Evolutionary conservation across 2,329 filamentous ascomycete species (phyloP), one percentile per base, ranked within the genome.

Genomic region (Fusarium newnesense): DNA sequence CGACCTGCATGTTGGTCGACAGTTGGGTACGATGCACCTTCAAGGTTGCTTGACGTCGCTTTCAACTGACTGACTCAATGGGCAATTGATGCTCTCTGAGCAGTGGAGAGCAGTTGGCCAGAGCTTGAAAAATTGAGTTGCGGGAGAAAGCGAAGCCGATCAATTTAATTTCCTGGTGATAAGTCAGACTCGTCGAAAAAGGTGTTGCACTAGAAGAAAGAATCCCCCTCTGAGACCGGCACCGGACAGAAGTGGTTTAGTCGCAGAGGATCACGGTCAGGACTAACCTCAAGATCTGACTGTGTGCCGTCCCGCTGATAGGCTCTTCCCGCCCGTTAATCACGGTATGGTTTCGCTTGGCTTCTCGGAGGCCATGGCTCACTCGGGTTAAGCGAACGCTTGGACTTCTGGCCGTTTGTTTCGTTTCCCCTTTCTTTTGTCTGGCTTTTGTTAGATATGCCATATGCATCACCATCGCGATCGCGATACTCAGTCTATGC

Each of bases 271-370:
- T 59, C 53, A 47, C 43, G 60, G 37, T 30, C 32, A 50, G 37
- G 58, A 43, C 70, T 74, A 68, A 39, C 46, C 49, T 50, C 50
- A 61, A 65, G 56, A 74, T 74, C 59, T 50, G 61, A 60, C 58
- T 49, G 59, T 74, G 70, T 71, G 70, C 70, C 70, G 70, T 67
- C 70, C 70, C 70, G 70, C 57, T 73, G 66, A 74, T 73, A 73
- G 70, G 70, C 70, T 73, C 70, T 73, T 73, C 69, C 65, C 69
- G 69, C 52, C 56, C 69, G 65, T 73, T 67, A 50, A 69, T 54
- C 54, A 68, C 28, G 26, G 65, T 44, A 61, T 50, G 52, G 44
- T 53, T 57, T 60, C 54, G 44, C 64, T 52, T 70, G 37, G 64
- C 43, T 56, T 26, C 26, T 54, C 69, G 60, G 69, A 68, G 46